These are phyloP conservation scores for Quercus gilva DNA, from an alignment of 306 rosid genomes.

Conservation along the genomic window DNA sequence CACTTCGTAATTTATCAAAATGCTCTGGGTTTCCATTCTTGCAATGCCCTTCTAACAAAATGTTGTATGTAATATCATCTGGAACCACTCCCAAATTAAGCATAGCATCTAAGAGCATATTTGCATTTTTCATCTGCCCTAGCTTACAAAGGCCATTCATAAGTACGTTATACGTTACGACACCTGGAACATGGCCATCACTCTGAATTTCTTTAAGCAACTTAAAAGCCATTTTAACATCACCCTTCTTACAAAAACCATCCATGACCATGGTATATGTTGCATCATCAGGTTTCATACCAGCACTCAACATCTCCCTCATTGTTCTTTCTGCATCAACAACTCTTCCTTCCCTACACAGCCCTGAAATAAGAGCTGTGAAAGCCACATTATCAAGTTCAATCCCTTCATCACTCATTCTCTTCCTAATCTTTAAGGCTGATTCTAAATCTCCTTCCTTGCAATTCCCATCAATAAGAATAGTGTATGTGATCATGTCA, in stretches of 20 bases:
- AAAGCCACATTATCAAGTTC: conserved; percentile 70
- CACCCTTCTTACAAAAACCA: conserved; percentile 70
- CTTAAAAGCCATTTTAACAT: conserved; percentile 63
- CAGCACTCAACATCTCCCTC: conserved; percentile 67
- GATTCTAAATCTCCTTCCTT: conserved; percentile 72
- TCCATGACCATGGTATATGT: conserved; percentile 76
- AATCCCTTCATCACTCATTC: conserved; percentile 55
- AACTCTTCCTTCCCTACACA: conserved; percentile 68
- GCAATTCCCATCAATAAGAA: conserved; percentile 77
- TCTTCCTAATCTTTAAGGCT: conserved; percentile 48
- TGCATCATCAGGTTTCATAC: conserved; percentile 69
- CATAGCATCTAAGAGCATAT: conserved; percentile 81
- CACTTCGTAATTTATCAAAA: conserved; percentile 39
- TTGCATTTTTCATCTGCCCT: conserved; percentile 95
- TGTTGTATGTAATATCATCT: conserved; percentile 78
- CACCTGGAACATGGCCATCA: conserved; percentile 54
- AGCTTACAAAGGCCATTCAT: conserved; percentile 83
- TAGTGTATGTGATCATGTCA: conserved; percentile 76
- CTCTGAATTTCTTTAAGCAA: conserved; percentile 75
- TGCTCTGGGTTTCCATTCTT: conserved; percentile 49
- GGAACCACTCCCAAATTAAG: conserved; percentile 76
- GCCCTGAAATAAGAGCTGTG: conserved; percentile 69
- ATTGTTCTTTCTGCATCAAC: conserved; percentile 51
- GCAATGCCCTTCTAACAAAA: conserved; percentile 79
- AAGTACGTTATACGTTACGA: conserved; percentile 75